Evolutionary conservation across 192 early-diverging fungal species (phyloP), one percentile per base, ranked within the genome.

Genomic region (Phycomyces nitens): DNA sequence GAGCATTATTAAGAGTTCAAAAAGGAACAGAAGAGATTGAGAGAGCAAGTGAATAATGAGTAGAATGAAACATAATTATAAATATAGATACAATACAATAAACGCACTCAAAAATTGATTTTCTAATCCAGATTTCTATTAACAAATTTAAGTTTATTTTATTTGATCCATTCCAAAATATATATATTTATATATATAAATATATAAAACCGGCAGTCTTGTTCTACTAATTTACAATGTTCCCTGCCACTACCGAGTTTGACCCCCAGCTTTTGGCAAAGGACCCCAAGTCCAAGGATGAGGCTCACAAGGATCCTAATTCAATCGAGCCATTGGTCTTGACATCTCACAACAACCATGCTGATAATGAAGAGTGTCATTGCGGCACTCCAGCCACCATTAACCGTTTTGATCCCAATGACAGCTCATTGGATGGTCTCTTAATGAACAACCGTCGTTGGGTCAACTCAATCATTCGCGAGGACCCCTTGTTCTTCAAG

Each of bases 401-500:
- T 34, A 20, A 56, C 11, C 69, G 69, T 16, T 67, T 75, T 12
- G 73, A 75, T 47, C 41, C 64, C 0, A 15, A 24, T n/a, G 73
- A 75, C 53, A 18, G 20, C 21, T 51, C 60, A 1, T 64, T 71
- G 0, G 56, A 68, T 1, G 50, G 64, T 43, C 24, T 85, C 0
- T 40, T 85, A 5, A 74, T 73, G 1, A 82, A 82, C 66, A 91
- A 91, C 74, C 78, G 76, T 63, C 62, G 67, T 34, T 91, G 89
- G 89, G 89, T 79, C 11, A 24, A 51, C 20, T 71, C 86, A 22
- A 69, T 86, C 20, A 80, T 77, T 21, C 56, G 68, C 21, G 78
- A 83, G 29, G 75, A 83, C 41, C 92, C 92, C 23, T 81, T 76
- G 0, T 91, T 89, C 62, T 94, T 96, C 71, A 73, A 75, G 24